A percentile compares a stretch with the other conserved stretches of the same genome.
phyloP scores from a whole-genome alignment of 2,329 filamentous ascomycete species.

The Fonsecaea monophora region DNA sequence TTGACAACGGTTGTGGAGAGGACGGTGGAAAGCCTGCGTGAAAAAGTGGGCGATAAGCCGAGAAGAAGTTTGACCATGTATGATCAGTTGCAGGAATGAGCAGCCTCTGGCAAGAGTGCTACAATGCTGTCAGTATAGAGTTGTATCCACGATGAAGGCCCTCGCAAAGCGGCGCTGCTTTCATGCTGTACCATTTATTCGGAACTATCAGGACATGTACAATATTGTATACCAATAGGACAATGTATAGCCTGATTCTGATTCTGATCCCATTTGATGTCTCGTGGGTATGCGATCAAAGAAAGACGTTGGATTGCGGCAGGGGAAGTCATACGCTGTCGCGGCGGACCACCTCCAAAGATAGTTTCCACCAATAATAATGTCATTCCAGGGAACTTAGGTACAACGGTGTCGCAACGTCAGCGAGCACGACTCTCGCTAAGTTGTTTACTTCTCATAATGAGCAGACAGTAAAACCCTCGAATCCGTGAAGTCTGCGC shows the following conservation, averaged over 20 bases:
- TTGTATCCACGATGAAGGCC: not conserved
- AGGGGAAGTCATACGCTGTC: too few species aligned
- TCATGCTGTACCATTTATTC: not conserved
- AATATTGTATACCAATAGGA: not conserved
- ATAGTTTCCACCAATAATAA: not conserved
- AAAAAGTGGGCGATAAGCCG: constrained; percentile 44
- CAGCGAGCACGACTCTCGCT: not conserved
- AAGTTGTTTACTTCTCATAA: not conserved
- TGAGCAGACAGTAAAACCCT: not conserved
- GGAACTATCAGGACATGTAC: not conserved
- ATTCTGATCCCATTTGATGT: not conserved
- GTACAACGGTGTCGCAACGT: not conserved
- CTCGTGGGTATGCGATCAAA: not conserved
- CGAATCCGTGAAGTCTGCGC: not conserved
- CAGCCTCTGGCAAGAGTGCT: not conserved
- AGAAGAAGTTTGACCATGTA: constrained; percentile 33
- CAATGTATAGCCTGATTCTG: not conserved
- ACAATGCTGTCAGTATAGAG: not conserved
- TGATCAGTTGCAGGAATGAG: constrained; percentile 23
- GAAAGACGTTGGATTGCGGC: not conserved
- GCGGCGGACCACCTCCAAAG: too few species aligned
- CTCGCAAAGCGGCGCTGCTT: not conserved
- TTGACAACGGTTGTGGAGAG: constrained; percentile 56
- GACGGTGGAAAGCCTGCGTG: constrained; percentile 54
- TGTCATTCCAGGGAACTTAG: not conserved